Evolutionary conservation across 2,329 filamentous ascomycete genomes (phyloP), one percentile per base, ranked within the genome.

Genomic region (Bretziella fagacearum): DNA sequence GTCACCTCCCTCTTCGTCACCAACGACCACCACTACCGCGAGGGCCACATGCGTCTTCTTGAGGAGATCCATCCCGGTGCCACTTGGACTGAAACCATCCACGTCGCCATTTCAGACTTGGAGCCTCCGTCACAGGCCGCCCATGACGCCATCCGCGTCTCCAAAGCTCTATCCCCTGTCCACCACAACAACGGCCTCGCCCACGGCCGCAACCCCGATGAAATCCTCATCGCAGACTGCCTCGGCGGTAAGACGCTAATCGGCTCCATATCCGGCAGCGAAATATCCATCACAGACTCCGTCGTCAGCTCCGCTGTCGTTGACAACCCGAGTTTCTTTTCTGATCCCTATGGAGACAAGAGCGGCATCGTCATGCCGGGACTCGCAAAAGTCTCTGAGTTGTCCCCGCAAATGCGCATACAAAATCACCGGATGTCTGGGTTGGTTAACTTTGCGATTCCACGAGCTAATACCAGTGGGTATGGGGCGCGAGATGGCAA

Each of bases 241-340:
- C 52, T 58, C 1, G 65, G 65, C 6, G 74, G 71, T 0, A 54
- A 59, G 1, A 46, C 78, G n/a, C 64, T 69, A 47, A 33, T 35
- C 0, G 48, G 54, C 1, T 18, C 40, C 6, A 18, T 43, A 8
- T 30, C 40, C 17, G 27, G 18, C 13, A 47, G 54, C 1, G 22
- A 48, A 22, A 48, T 51, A 6, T 44, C 41, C 3, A 29, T 37
- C 3, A 50, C 52, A 4, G 50, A 52, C 13, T 35, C 27, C 8
- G 53, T 62, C 3, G 26, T 45, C n/a, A 27, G 49, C 3, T 27
- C 39, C 18, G 60, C 60, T 35, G 52, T 55, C 35, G 58, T 73
- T 47, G 74, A 79, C 53, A 79, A 79, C 51, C 74, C 74, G 0
- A 67, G 57, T 53, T 79, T 69, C 56, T 79, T 73, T 54, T 48